Evolutionary conservation across 306 rosid genomes (phyloP).

Genomic region (cucumber (Cucumis sativus)): DNA sequence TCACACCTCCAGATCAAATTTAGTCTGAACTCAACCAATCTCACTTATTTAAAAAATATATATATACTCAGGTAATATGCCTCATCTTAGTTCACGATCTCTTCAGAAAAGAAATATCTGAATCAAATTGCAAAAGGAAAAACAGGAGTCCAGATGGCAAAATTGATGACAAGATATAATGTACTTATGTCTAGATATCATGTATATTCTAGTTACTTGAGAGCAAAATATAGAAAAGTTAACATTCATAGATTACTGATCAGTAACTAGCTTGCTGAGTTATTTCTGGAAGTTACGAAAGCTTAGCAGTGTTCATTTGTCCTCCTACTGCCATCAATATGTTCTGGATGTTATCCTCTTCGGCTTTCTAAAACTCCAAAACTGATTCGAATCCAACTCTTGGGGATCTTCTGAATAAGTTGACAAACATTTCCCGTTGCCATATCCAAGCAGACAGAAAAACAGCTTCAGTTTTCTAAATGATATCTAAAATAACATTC

Average conservation of each 20-base stretch:
- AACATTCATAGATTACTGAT: slow-evolving; percentile 1
- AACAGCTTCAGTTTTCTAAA: background rate
- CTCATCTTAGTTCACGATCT: background rate
- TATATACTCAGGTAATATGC: background rate
- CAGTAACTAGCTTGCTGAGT: background rate
- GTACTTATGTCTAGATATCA: background rate
- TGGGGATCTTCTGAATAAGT: background rate
- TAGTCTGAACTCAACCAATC: background rate
- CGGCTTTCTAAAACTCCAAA: background rate
- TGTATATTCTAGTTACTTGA: background rate
- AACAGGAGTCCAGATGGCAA: background rate
- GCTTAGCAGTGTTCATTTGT: background rate
- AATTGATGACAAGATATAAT: background rate
- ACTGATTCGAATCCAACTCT: background rate
- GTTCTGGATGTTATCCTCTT: background rate
- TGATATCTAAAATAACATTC: background rate
- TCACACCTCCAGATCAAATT: background rate
- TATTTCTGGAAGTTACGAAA: background rate
- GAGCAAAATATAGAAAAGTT: background rate
- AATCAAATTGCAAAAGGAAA: background rate
- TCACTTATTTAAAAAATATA: background rate
- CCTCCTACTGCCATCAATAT: background rate
- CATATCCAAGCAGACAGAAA: background rate
- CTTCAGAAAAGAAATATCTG: background rate
- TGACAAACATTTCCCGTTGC: background rate